These are phyloP conservation scores for Cystobasidiaceae sp. DNA, from an alignment of 1,284 basidiomycete species.

Conservation along the genomic window DNA sequence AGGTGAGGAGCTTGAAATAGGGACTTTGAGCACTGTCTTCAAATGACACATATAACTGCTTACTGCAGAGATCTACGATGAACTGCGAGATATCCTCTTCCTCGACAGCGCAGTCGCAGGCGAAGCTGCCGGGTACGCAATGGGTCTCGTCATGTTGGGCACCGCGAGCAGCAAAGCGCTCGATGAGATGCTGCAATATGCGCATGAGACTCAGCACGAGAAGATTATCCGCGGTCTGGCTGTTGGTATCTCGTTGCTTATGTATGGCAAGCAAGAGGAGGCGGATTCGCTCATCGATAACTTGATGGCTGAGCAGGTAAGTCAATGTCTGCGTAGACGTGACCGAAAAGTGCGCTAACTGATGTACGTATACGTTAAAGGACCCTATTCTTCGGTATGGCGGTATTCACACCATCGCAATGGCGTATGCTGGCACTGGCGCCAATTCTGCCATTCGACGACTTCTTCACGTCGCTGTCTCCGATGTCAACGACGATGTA, in stretches of 20 bases:
- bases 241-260: slow-evolving; percentile 81
- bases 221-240: slow-evolving; percentile 94
- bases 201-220: slow-evolving; percentile 92
- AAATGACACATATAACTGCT: not conserved
- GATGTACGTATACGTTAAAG: slow-evolving; percentile 49
- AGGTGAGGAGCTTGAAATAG: slow-evolving; percentile 44
- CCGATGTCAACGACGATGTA: slow-evolving; percentile 93
- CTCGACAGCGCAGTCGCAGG: slow-evolving; percentile 89
- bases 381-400: slow-evolving; percentile 93
- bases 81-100: slow-evolving; percentile 79
- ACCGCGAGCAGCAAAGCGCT: slow-evolving; percentile 70
- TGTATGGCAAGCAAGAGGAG: slow-evolving; percentile 82
- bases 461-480: slow-evolving; percentile 88
- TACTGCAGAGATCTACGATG: slow-evolving; percentile 71
- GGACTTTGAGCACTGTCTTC: not conserved
- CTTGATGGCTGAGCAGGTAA: slow-evolving; percentile 76
- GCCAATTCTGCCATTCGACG: slow-evolving; percentile 86
- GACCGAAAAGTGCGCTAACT: not conserved
- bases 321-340: slow-evolving; percentile 32
- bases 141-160: slow-evolving; percentile 94
- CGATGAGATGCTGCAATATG: slow-evolving; percentile 89
- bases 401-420: slow-evolving; percentile 86
- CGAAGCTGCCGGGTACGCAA: slow-evolving; percentile 87
- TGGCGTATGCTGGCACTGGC: slow-evolving; percentile 90
- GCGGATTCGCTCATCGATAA: slow-evolving; percentile 71